Percentiles rank a stretch among this genome's conserved stretches.
Evolutionary conservation across 768 basidiomycete genomes (phyloP).

Genomic region (Rhizopogon roseolus): DNA sequence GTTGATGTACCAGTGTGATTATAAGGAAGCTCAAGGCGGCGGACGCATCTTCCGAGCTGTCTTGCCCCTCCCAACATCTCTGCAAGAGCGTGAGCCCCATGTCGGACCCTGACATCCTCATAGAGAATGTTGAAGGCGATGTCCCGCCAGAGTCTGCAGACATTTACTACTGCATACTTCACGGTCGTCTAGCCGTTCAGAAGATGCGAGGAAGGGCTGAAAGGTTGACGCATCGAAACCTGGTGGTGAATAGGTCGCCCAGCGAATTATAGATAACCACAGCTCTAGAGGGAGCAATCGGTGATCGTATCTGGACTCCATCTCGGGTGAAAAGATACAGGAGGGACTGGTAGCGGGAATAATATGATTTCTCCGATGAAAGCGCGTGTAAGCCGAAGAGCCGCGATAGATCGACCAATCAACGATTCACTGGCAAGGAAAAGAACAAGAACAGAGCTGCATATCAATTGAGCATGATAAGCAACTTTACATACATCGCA

Average conservation of each 20-base stretch:
- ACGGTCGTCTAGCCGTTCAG: constrained; percentile 17
- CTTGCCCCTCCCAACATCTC: constrained; percentile 19
- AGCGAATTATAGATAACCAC: constrained; percentile 48
- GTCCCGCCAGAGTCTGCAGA: constrained; percentile 54
- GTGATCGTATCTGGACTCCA: background rate
- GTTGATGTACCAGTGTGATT: constrained; percentile 39
- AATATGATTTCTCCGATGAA: no score
- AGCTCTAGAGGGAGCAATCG: constrained; percentile 44
- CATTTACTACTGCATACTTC: constrained; percentile 41
- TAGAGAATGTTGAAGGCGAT: constrained; percentile 46
- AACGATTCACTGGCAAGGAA: background rate
- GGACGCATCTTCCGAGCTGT: constrained; percentile 36
- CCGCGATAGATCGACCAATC: background rate
- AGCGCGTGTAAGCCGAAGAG: no score
- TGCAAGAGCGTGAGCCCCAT: constrained; percentile 26
- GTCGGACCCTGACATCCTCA: constrained; percentile 44
- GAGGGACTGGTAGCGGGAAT: no score
- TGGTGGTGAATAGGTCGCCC: constrained; percentile 29
- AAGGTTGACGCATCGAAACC: constrained; percentile 31
- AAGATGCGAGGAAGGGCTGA: constrained; percentile 41
- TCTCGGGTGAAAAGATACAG: background rate
- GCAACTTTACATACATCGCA: background rate
- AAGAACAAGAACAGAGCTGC: background rate
- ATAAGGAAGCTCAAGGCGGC: constrained; percentile 57
- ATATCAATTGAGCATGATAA: background rate